These are phyloP conservation scores for Leishmania major DNA, from an alignment of 208 protist species.

Conservation along the genomic window DNA sequence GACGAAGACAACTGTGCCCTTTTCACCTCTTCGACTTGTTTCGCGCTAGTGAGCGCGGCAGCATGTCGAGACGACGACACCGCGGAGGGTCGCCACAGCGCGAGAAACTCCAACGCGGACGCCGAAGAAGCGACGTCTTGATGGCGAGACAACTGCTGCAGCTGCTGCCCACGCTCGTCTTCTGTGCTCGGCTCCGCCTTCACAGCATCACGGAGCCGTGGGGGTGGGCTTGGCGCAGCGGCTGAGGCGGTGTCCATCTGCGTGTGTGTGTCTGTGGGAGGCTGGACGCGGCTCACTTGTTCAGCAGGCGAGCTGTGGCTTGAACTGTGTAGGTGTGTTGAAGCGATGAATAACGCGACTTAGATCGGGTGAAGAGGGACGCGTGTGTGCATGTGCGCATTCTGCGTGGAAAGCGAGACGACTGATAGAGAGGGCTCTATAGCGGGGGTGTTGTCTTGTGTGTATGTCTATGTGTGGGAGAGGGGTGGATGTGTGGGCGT, in stretches of 20 bases:
- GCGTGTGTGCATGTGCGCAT: neutral
- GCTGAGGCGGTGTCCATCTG: neutral
- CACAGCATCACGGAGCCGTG: neutral
- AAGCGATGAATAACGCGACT: neutral
- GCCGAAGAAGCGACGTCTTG: neutral
- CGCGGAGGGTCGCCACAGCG: constrained; percentile 19
- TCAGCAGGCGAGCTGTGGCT: neutral
- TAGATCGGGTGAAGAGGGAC: neutral
- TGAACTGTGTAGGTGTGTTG: neutral
- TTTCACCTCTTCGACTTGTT: neutral
- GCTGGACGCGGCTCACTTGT: neutral
- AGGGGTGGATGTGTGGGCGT: too few relatives aligned
- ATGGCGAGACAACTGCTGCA: neutral
- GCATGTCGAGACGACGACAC: neutral
- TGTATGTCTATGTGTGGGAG: neutral
- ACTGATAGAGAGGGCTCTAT: neutral
- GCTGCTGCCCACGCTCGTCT: neutral
- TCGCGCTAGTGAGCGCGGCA: neutral
- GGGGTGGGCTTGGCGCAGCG: neutral
- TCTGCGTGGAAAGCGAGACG: neutral
- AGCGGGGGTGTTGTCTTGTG: neutral
- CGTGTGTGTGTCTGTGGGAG: neutral
- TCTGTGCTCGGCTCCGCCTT: constrained; percentile 9
- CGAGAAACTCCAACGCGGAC: constrained; percentile 18
- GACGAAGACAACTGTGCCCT: neutral